A percentile compares a stretch with the other conserved stretches of the same genome.
Conservation (phyloP, 2,329 filamentous ascomycete genomes). For the Penicillium rolfsii region DNA sequence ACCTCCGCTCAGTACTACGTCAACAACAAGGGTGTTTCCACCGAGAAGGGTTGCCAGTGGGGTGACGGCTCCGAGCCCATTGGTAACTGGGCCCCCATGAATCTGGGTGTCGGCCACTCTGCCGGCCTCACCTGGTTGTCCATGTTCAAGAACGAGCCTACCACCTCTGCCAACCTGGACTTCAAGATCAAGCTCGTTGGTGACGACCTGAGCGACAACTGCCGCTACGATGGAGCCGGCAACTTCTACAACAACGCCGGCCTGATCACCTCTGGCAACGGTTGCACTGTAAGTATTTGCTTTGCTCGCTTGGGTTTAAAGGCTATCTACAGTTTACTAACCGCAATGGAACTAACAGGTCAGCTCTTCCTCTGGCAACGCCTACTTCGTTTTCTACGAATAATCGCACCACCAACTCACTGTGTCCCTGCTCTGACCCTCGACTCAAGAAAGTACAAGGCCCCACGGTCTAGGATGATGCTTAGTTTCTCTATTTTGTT, state of each 20-base stretch:
- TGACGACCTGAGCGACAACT: slow-evolving; percentile 61
- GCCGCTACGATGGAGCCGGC: slow-evolving; percentile 66
- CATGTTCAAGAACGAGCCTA: slow-evolving; percentile 82
- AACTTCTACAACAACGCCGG: slow-evolving; percentile 59
- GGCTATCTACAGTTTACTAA: slow-evolving; percentile 13
- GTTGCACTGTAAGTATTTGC: slow-evolving; percentile 75
- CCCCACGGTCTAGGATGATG: slow-evolving; percentile 19
- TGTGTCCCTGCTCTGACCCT: slow-evolving; percentile 1
- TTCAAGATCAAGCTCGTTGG: slow-evolving; percentile 79
- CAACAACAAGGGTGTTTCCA: slow-evolving; percentile 74
- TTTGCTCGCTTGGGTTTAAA: background rate
- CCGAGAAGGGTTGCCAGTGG: slow-evolving; percentile 78
- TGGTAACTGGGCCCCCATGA: slow-evolving; percentile 87
- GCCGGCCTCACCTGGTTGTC: slow-evolving; percentile 73
- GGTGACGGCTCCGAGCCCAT: slow-evolving; percentile 59
- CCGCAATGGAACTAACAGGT: slow-evolving; percentile 43
- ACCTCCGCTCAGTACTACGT: slow-evolving; percentile 97
- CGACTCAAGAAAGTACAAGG: slow-evolving; percentile 17
- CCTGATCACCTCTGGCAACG: slow-evolving; percentile 52
- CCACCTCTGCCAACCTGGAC: slow-evolving; percentile 68
- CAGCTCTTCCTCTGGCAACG: slow-evolving; percentile 53
- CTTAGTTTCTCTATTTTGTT: slow-evolving; percentile 6
- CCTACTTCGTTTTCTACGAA: slow-evolving; percentile 52
- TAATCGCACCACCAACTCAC: slow-evolving; percentile 14
- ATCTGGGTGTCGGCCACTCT: slow-evolving; percentile 78